Conservation (phyloP, 768 basidiomycete genomes). For the Boletus sp. region DNA sequence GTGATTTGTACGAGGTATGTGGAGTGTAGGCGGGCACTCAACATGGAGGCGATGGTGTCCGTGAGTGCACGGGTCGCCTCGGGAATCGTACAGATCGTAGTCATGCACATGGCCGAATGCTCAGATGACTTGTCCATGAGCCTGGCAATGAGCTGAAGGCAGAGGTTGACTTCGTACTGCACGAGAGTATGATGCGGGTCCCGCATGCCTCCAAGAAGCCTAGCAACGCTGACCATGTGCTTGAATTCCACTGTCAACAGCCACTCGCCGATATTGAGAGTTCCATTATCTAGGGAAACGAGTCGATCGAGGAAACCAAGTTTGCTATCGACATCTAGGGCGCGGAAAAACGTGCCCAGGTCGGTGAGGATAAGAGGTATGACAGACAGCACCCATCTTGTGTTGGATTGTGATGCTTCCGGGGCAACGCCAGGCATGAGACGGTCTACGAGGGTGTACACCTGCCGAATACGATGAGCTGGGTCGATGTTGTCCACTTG, state of each 20-base stretch:
- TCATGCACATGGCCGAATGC: conserved; percentile 43
- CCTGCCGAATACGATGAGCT: conserved; percentile 51
- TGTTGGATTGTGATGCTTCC: conserved; percentile 31
- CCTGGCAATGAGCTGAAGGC: conserved; percentile 49
- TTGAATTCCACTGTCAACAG: conserved; percentile 63
- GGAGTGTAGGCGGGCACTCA: conserved; percentile 49
- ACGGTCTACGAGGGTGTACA: conserved; percentile 55
- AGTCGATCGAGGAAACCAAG: conserved; percentile 54
- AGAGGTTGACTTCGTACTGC: conserved; percentile 49
- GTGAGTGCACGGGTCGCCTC: conserved; percentile 45
- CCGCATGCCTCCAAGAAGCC: conserved; percentile 32
- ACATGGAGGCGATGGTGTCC: conserved; percentile 42
- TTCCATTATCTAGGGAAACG: conserved; percentile 47
- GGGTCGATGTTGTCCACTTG: conserved; percentile 49
- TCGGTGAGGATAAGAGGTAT: conserved; percentile 59
- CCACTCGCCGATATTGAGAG: conserved; percentile 49
- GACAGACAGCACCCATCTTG: conserved; percentile 51
- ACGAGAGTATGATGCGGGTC: conserved; percentile 39
- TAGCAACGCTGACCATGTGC: conserved; percentile 42
- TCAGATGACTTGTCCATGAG: conserved; percentile 41
- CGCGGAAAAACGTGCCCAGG: conserved; percentile 51
- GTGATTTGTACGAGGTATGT: conserved; percentile 43
- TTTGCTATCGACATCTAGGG: conserved; percentile 56
- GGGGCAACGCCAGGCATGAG: conserved; percentile 44
- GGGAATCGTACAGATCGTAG: conserved; percentile 39